A percentile compares a stretch with the other conserved stretches of the same genome.
Conservation (phyloP, 1,139 yeast species). For the Pneumocystis canis region DNA sequence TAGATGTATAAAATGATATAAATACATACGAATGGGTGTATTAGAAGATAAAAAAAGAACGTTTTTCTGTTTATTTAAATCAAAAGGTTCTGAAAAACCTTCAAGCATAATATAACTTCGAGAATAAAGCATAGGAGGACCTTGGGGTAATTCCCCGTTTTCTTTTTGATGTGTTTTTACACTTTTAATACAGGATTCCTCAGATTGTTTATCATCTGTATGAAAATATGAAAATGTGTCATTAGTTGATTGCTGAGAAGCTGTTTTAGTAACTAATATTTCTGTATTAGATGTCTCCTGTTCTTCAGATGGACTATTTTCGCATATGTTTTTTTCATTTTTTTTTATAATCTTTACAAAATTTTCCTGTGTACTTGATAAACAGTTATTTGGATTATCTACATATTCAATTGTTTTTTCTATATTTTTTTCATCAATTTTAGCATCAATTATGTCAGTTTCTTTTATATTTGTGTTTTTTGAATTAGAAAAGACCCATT, state of each 20-base stretch:
- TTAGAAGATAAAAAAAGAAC: neutral
- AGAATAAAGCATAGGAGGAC: neutral
- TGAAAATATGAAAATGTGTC: neutral
- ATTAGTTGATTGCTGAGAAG: neutral
- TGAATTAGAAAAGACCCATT: neutral
- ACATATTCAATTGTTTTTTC: conserved; percentile 1
- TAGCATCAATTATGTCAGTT: neutral
- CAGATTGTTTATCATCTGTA: neutral
- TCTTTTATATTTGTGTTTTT: neutral
- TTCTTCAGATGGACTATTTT: neutral
- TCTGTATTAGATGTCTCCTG: neutral
- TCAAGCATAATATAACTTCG: neutral
- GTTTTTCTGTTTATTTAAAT: neutral
- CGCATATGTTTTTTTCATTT: neutral
- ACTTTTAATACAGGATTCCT: neutral
- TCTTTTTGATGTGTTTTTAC: neutral
- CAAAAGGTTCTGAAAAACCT: conserved; percentile 1
- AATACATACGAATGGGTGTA: neutral
- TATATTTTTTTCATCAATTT: neutral
- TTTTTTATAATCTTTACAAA: neutral
- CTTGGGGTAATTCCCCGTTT: neutral
- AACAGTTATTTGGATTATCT: neutral
- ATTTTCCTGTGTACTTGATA: neutral
- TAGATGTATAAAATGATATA: neutral
- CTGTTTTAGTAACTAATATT: neutral